Evolutionary conservation across 495 filamentous ascomycete species (phyloP).

Genomic region (Aspergillus egyptiacus): DNA sequence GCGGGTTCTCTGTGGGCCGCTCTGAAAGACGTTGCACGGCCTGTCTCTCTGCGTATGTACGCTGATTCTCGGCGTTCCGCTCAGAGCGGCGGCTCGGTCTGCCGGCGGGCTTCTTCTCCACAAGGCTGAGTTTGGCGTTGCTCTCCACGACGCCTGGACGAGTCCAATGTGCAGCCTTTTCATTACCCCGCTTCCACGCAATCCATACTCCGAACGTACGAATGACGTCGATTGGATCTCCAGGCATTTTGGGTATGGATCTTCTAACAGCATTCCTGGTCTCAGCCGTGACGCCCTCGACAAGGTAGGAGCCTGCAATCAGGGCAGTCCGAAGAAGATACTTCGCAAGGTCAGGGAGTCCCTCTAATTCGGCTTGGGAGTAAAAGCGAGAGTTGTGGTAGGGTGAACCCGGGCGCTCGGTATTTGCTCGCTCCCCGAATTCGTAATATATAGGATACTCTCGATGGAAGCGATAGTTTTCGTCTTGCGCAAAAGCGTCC

Average conservation of each 20-base stretch:
- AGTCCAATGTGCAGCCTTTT: slow-evolving; percentile 62
- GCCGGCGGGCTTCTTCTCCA: slow-evolving; percentile 39
- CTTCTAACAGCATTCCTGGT: slow-evolving; percentile 53
- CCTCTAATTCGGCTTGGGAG: slow-evolving; percentile 63
- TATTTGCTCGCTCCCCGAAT: slow-evolving; percentile 49
- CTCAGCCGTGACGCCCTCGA: slow-evolving; percentile 54
- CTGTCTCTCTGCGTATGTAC: slow-evolving; percentile 43
- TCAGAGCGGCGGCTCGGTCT: slow-evolving; percentile 44
- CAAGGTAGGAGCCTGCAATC: slow-evolving; percentile 56
- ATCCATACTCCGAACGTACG: slow-evolving; percentile 65
- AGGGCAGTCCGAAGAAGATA: slow-evolving; percentile 65
- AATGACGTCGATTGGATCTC: slow-evolving; percentile 56
- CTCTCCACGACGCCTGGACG: slow-evolving; percentile 43
- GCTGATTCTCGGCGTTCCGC: slow-evolving; percentile 38
- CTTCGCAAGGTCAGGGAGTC: slow-evolving; percentile 54
- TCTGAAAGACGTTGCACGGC: slow-evolving; percentile 38
- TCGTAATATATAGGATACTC: slow-evolving; percentile 53
- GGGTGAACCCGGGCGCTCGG: slow-evolving; percentile 36
- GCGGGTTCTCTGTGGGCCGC: slow-evolving; percentile 16
- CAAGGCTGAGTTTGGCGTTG: slow-evolving; percentile 38
- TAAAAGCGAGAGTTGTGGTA: slow-evolving; percentile 60
- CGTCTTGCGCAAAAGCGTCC: slow-evolving; percentile 51
- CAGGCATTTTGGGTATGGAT: slow-evolving; percentile 58
- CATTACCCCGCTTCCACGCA: slow-evolving; percentile 69
- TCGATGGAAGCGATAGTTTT: slow-evolving; percentile 47